These are phyloP conservation scores for Diutina scorzettiae DNA, from an alignment of 1,139 yeast genomes.

Conservation along the genomic window DNA sequence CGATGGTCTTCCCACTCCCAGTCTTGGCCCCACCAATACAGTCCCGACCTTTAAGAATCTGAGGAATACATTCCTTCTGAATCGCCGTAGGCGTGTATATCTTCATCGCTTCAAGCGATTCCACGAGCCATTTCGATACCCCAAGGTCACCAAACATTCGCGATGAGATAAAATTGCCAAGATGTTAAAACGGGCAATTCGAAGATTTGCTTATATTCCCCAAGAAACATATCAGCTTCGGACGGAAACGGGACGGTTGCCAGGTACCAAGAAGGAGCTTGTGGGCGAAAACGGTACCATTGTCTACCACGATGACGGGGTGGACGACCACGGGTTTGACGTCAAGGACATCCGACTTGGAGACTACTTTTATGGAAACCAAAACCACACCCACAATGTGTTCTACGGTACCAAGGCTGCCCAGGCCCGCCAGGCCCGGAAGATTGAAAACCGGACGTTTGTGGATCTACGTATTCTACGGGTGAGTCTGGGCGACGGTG, in stretches of 20 bases:
- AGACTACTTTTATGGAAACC: constrained; percentile 32
- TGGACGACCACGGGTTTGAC: constrained; percentile 7
- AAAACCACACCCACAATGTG: constrained; percentile 31
- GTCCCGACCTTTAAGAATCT: constrained; percentile 69
- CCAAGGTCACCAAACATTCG: constrained; percentile 33
- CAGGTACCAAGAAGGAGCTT: constrained; percentile 7
- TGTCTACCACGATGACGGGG: constrained; percentile 9
- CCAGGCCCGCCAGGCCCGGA: constrained; percentile 20
- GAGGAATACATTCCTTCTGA: constrained; percentile 83
- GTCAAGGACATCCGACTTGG: constrained; percentile 16
- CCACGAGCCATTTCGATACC: constrained; percentile 75
- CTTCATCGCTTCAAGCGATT: constrained; percentile 70
- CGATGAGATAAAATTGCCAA: neutral
- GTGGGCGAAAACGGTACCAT: constrained; percentile 8
- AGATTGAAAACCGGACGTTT: constrained; percentile 29
- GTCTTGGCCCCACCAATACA: constrained; percentile 98
- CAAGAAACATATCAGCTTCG: neutral
- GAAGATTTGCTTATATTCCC: constrained; percentile 7
- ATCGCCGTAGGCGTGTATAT: constrained; percentile 76
- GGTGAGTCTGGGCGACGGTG: constrained; percentile 75
- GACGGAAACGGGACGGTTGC: neutral
- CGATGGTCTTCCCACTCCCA: constrained; percentile 96
- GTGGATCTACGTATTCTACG: constrained; percentile 58
- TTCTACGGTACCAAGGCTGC: constrained; percentile 16
- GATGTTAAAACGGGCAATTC: neutral